phyloP scores from a whole-genome alignment of 2,329 filamentous ascomycete species.

The Grosmannia clavigera region DNA sequence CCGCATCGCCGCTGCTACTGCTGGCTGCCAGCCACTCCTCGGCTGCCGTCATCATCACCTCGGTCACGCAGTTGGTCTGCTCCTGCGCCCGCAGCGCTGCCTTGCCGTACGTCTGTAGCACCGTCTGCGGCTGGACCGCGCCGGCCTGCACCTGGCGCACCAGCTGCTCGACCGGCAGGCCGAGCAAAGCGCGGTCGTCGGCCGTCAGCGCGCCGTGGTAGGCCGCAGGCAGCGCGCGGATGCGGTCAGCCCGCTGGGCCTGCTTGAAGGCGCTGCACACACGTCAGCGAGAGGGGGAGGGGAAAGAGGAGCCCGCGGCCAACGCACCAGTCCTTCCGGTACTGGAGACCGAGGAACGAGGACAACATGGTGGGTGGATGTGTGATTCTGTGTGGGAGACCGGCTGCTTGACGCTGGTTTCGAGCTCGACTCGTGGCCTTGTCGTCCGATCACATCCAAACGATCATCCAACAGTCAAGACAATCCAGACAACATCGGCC shows the following conservation, averaged over 20 bases:
- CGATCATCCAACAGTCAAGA: no score
- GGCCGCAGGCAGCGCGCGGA: conserved; percentile 45
- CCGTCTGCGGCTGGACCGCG: conserved; percentile 50
- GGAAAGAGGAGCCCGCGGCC: no score
- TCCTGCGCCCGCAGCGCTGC: conserved; percentile 69
- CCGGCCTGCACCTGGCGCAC: conserved; percentile 68
- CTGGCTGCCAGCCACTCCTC: conserved; percentile 52
- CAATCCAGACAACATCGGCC: no score
- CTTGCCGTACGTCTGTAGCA: conserved; percentile 80
- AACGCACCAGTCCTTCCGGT: conserved; percentile 11
- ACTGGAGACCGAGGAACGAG: conserved; percentile 9
- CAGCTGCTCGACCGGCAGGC: conserved; percentile 63
- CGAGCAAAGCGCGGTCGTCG: conserved; percentile 54
- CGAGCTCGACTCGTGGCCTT: background rate
- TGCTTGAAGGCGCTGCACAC: conserved; percentile 61
- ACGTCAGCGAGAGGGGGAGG: conserved; percentile 17
- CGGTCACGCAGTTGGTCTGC: conserved; percentile 74
- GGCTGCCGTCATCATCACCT: conserved; percentile 68
- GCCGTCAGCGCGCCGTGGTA: conserved; percentile 56
- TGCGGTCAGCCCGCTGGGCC: conserved; percentile 56
- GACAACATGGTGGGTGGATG: conserved; percentile 1
- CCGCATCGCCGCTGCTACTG: background rate
- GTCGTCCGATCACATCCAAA: no score
- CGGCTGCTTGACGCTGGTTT: no score
- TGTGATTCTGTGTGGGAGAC: background rate